These are phyloP conservation scores for Hypoxylon sp. DNA, from an alignment of 2,329 filamentous ascomycete genomes.

Conservation along the genomic window DNA sequence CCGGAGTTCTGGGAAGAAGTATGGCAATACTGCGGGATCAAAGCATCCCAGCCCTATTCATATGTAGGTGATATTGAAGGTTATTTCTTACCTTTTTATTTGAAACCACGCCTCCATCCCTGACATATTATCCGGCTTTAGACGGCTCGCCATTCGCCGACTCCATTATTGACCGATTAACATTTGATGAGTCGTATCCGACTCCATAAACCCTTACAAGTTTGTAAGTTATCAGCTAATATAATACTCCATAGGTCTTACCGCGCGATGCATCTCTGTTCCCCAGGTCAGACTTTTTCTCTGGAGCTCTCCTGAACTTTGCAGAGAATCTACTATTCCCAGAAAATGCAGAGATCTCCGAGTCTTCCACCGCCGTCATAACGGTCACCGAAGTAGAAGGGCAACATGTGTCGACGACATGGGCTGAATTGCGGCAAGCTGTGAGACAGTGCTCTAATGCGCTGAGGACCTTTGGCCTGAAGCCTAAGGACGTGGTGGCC, in stretches of 20 bases:
- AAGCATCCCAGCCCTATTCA: constrained; percentile 71
- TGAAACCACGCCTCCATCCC: neutral
- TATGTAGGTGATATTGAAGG: constrained; percentile 60
- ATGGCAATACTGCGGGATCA: constrained; percentile 85
- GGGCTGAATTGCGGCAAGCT: constrained; percentile 82
- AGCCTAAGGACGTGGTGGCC: constrained; percentile 67
- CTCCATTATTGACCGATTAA: neutral
- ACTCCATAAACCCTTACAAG: neutral
- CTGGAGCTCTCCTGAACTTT: constrained; percentile 85
- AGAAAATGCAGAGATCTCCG: constrained; percentile 64
- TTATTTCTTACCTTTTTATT: neutral
- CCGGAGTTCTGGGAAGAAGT: constrained; percentile 85
- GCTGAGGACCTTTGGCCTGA: constrained; percentile 74
- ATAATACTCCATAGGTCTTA: constrained; percentile 67
- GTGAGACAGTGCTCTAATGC: constrained; percentile 80
- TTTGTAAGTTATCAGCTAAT: constrained; percentile 10
- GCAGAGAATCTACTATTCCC: constrained; percentile 95
- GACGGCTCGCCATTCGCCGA: neutral
- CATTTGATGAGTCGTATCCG: neutral
- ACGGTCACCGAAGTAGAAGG: constrained; percentile 80
- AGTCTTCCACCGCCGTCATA: constrained; percentile 76
- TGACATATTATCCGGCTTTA: neutral
- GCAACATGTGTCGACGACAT: constrained; percentile 70
- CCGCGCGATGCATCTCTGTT: constrained; percentile 78
- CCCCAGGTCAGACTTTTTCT: constrained; percentile 87